phyloP scores from a whole-genome alignment of 1,139 yeast species.

The Zhuliangozyma parablackwelliae region DNA sequence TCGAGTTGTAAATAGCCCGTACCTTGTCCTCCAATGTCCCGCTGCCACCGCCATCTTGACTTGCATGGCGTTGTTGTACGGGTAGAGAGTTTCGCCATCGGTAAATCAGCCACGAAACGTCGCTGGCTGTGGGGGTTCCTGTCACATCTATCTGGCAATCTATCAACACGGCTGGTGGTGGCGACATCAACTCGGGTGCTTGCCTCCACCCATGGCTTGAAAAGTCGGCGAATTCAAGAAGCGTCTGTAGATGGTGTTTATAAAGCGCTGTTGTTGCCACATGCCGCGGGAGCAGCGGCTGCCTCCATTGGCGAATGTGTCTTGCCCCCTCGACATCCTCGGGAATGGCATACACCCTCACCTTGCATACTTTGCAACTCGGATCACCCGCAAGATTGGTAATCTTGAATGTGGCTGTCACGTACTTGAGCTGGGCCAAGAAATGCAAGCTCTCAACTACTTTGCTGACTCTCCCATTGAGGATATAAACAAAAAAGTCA shows the following conservation, averaged over 20 bases:
- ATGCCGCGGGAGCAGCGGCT: conserved; percentile 15
- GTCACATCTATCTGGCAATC: conserved; percentile 1
- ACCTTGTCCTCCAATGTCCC: too few relatives aligned
- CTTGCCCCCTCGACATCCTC: conserved; percentile 37
- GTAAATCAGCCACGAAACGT: too few relatives aligned
- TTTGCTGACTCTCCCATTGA: conserved; percentile 13
- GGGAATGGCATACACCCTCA: conserved; percentile 50
- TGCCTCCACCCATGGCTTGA: conserved; percentile 26
- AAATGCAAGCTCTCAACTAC: conserved; percentile 33
- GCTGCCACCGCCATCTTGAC: too few relatives aligned
- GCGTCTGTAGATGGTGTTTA: too few relatives aligned
- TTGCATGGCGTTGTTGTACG: too few relatives aligned
- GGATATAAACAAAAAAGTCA: conserved; percentile 15
- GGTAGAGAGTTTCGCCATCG: too few relatives aligned
- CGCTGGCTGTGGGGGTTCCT: too few relatives aligned
- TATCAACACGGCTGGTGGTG: neutral
- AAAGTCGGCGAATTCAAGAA: conserved; percentile 14
- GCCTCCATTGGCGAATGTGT: conserved; percentile 29
- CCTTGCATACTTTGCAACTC: conserved; percentile 17
- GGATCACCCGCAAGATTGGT: conserved; percentile 6
- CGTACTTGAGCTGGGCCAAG: conserved; percentile 33
- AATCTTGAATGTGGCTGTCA: conserved; percentile 43
- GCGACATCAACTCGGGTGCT: neutral
- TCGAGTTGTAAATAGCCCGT: conserved; percentile 30
- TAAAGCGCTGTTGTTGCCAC: conserved; percentile 24